Evolutionary conservation across 2,329 filamentous ascomycete species (phyloP), one percentile per base, ranked within the genome.

Genomic region (Neopestalotiopsis clavispora): DNA sequence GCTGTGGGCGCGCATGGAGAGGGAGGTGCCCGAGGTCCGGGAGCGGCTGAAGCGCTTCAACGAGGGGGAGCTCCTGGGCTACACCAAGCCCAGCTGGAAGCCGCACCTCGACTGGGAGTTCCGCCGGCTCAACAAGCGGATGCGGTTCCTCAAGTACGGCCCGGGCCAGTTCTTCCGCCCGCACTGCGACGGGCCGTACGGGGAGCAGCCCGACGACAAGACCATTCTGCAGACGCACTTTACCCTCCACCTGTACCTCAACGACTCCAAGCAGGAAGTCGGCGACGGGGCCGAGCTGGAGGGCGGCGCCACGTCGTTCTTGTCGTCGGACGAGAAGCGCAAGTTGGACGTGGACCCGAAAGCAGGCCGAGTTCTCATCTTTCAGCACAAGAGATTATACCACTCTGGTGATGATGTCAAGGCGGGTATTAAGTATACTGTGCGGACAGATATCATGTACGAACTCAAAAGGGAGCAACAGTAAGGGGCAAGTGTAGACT

Each of bases 71-170:
- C 45, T 77, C 4, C 69, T 80, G 12, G 84, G 83, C 74, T 84
- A 83, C 73, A 72, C 81, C 68, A 81, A 75, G 10, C 66, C 62
- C 4, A 67, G 67, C 23, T 69, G 69, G 23, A 68, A 68, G 32
- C 71, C 71, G 10, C 59, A 52, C 23, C 34, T 66, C 3, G 71
- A 4, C 72, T 85, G 85, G 83, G 75, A 77, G 63, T 85, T 87
- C 71, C 70, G 78, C 42, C 72, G 90, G 10, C 77, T 93, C 57
- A 96, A 96, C 77, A 88, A 94, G 76, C 82, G 92, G 45, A 86
- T 95, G 86, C 83, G 94, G 34, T 95, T 95, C 74, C 80, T 97
- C 65, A 91, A 88, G 75, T 96, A 96, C 77, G 84, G 85, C 0
- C 80, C 84, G 0, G 92, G 92, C 0, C 90, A 94, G 74, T 95